Evolutionary conservation across 352 stramenopile species (phyloP), one percentile per base, ranked within the genome.

Genomic region (Globisporangium apiculatum): DNA sequence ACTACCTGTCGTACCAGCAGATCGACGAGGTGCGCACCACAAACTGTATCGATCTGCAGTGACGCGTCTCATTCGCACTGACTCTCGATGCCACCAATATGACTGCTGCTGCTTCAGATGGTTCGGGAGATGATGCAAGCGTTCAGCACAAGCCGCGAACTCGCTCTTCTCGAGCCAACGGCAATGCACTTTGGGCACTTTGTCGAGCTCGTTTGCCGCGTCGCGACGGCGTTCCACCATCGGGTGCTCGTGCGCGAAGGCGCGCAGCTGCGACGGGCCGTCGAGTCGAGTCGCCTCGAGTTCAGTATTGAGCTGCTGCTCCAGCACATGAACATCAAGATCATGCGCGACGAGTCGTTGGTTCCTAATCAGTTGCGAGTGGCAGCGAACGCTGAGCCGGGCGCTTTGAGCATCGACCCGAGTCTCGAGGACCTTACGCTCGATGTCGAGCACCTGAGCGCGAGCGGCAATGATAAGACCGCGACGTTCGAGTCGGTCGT

Each of bases 291-390:
- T 60, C 77, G 73, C 2, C 69, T 87, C 31, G 77, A 87, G 58
- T 86, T 87, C 48, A 86, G 75, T 45, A 65, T 87, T 24, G 69
- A 87, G 35, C 12, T 85, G 24, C 62, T 87, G 15, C 55, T 87
- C 43, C 56, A 86, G 36, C 75, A 83, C 50, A 84, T 87, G 75
- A 48, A 53, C 11, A 81, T 87, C 49, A 71, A 63, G 18, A 24
- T 79, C 17, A 62, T 79, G 49, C 51, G 59, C 10, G 60, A 58
- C 24, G 49, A 37, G 18, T 10, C 36, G 7, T 8, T 14, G 7
- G 11, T 14, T 3, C 7, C 7, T 52, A 9, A 58, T 7, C 51
- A 48, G 17, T n/a, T 58, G 14, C 35, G 15, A 18, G 9, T 3
- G 11, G 45, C 1, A 35, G 1, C 51, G 40, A 5, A 10, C 15